These are phyloP conservation scores for Coprinopsis sp. DNA, from an alignment of 768 basidiomycete species.

Conservation along the genomic window DNA sequence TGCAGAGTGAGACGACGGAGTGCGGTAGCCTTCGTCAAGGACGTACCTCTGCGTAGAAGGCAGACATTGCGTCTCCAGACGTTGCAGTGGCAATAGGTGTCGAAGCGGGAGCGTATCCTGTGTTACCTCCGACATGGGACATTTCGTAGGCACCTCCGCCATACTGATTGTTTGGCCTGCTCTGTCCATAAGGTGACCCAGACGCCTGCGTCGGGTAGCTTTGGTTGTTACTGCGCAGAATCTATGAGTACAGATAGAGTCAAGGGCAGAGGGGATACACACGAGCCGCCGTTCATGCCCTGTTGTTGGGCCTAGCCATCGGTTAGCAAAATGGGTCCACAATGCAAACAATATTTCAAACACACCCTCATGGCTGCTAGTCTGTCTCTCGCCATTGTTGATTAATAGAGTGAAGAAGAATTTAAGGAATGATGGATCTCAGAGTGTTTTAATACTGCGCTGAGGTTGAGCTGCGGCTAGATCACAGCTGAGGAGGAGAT, in stretches of 20 bases:
- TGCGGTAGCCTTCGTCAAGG: too few species aligned
- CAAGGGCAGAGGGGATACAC: slow-evolving; percentile 18
- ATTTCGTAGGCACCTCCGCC: slow-evolving; percentile 75
- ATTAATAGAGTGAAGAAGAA: slow-evolving; percentile 4
- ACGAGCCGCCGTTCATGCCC: slow-evolving; percentile 48
- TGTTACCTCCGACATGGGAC: slow-evolving; percentile 61
- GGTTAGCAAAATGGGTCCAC: slow-evolving; percentile 11
- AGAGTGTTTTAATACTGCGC: background rate
- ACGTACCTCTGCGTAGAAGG: slow-evolving; percentile 72
- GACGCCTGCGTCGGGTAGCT: slow-evolving; percentile 67
- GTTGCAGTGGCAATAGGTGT: slow-evolving; percentile 26
- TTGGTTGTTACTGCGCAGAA: slow-evolving; percentile 40
- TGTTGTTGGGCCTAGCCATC: slow-evolving; percentile 63
- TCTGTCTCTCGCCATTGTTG: slow-evolving; percentile 80
- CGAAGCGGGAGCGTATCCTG: slow-evolving; percentile 38
- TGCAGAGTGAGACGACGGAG: too few species aligned
- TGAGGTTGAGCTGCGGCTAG: slow-evolving; percentile 1
- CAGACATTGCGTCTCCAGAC: slow-evolving; percentile 53
- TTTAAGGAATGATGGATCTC: slow-evolving; percentile 1
- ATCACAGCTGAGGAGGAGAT: too few species aligned
- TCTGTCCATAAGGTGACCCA: slow-evolving; percentile 40
- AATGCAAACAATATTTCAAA: slow-evolving; percentile 10
- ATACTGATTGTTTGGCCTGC: slow-evolving; percentile 63
- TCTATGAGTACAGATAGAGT: background rate
- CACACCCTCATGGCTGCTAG: slow-evolving; percentile 81